Evolutionary conservation across 1,284 basidiomycete genomes (phyloP).

Genomic region (Ustilago trichophora): DNA sequence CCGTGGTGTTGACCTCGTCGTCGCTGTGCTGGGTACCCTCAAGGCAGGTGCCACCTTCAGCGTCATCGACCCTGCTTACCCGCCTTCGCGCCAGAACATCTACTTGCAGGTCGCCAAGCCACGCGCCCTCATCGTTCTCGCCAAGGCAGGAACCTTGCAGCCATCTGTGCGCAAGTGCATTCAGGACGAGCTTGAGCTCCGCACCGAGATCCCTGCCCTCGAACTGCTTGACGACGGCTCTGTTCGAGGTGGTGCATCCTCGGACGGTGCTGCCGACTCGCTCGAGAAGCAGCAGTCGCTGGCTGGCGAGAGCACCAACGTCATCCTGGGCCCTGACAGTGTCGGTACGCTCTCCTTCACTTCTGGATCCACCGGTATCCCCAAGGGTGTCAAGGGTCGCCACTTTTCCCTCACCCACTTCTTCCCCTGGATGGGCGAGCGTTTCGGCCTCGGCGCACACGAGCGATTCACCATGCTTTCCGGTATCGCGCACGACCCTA

Average conservation of each 20-base stretch:
- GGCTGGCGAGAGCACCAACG: conserved; percentile 71
- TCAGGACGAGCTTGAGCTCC: conserved; percentile 78
- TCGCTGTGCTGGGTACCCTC: conserved; percentile 94
- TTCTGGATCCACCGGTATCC: conserved; percentile 95
- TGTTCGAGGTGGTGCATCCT: conserved; percentile 74
- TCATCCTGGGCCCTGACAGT: conserved; percentile 91
- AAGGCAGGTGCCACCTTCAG: conserved; percentile 98
- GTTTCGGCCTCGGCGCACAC: conserved; percentile 78
- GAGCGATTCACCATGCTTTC: conserved; percentile 98
- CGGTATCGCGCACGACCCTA: conserved; percentile 98
- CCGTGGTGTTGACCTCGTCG: conserved; percentile 93
- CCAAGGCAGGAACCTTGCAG: conserved; percentile 85
- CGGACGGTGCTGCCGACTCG: conserved; percentile 66
- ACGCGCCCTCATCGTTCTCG: conserved; percentile 89
- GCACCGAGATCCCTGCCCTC: conserved; percentile 91
- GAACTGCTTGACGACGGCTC: conserved; percentile 73
- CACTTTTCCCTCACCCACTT: conserved; percentile 98
- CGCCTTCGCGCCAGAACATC: conserved; percentile 90
- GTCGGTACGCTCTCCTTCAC: conserved; percentile 96
- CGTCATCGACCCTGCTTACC: conserved; percentile 98
- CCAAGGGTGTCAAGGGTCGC: conserved; percentile 93
- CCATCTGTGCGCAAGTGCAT: conserved; percentile 87
- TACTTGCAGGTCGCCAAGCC: conserved; percentile 94
- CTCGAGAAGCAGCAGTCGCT: conserved; percentile 71
- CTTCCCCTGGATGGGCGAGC: conserved; percentile 98